phyloP scores from a whole-genome alignment of 2,329 filamentous ascomycete species.

The Exserohilum turcica region DNA sequence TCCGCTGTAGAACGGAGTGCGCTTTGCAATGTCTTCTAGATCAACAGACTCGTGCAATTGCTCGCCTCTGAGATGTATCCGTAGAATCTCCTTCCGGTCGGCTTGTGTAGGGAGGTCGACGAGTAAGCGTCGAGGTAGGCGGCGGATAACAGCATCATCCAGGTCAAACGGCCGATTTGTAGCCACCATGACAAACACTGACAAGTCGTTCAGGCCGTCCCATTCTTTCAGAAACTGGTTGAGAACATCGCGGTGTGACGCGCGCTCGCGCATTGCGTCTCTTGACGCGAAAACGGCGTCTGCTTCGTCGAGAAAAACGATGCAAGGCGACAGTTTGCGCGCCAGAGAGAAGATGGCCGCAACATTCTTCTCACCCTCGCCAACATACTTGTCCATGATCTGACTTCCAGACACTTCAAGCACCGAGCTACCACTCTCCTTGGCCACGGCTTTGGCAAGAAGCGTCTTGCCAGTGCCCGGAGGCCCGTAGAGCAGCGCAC shows the following conservation, averaged over 20 bases:
- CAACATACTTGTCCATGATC: slow-evolving; percentile 95
- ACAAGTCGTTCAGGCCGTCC: slow-evolving; percentile 85
- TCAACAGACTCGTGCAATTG: slow-evolving; percentile 64
- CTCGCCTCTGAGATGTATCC: slow-evolving; percentile 74
- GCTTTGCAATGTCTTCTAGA: slow-evolving; percentile 65
- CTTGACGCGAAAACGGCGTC: slow-evolving; percentile 88
- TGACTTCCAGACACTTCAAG: slow-evolving; percentile 88
- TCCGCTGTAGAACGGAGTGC: slow-evolving; percentile 78
- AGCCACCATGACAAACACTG: slow-evolving; percentile 96
- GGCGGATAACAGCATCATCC: slow-evolving; percentile 82
- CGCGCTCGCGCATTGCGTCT: slow-evolving; percentile 66
- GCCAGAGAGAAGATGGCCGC: slow-evolving; percentile 89
- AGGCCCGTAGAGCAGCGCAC: slow-evolving; percentile 84
- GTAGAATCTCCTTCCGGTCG: slow-evolving; percentile 71
- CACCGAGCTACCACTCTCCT: slow-evolving; percentile 68
- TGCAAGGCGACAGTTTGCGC: slow-evolving; percentile 86
- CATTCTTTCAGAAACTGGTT: slow-evolving; percentile 97
- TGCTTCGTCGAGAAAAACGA: slow-evolving; percentile 97
- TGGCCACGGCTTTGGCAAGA: slow-evolving; percentile 67
- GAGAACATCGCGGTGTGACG: slow-evolving; percentile 83
- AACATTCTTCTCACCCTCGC: slow-evolving; percentile 93
- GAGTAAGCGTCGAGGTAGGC: slow-evolving; percentile 72
- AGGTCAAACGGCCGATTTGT: slow-evolving; percentile 95
- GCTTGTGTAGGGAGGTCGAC: slow-evolving; percentile 72
- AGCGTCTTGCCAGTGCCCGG: slow-evolving; percentile 72